Conservation (phyloP, 805 yeast species). For the Candida adriatica region DNA sequence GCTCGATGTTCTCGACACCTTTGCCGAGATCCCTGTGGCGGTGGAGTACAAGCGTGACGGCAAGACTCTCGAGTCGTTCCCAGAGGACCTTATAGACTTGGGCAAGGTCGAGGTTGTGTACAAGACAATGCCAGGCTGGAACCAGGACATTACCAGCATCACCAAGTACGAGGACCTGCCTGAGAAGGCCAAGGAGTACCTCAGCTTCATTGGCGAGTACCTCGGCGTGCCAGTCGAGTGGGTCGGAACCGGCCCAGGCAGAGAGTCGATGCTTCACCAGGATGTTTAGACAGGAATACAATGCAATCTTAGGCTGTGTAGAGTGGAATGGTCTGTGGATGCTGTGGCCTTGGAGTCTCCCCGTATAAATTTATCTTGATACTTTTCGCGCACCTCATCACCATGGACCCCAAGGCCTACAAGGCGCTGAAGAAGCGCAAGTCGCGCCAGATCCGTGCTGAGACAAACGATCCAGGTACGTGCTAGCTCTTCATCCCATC, state of each 20-base stretch:
- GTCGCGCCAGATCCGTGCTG: slow-evolving; percentile 33
- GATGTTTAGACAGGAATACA: too few relatives aligned
- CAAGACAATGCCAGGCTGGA: slow-evolving; percentile 92
- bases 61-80: slow-evolving; percentile 70
- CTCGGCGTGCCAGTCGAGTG: slow-evolving; percentile 82
- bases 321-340: too few relatives aligned
- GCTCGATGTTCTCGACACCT: slow-evolving; percentile 87
- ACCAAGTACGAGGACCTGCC: slow-evolving; percentile 75
- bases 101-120: slow-evolving; percentile 92
- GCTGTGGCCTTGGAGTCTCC: too few relatives aligned
- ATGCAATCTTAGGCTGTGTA: too few relatives aligned
- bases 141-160: slow-evolving; percentile 69
- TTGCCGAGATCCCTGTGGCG: slow-evolving; percentile 84
- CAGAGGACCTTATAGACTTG: slow-evolving; percentile 79
- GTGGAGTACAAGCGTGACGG: slow-evolving; percentile 79
- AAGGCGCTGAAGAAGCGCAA: slow-evolving; percentile 29
- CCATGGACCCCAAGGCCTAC: slow-evolving; percentile 22
- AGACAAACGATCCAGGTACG: slow-evolving; percentile 26
- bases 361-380: too few relatives aligned
- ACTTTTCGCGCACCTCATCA: too few relatives aligned
- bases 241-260: slow-evolving; percentile 98
- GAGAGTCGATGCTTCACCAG: slow-evolving; percentile 83
- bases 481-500: background rate
- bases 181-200: slow-evolving; percentile 76
- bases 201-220: slow-evolving; percentile 79